Conservation (phyloP, 163 green algal genomes). For the Trebouxiophyceae sp. region DNA sequence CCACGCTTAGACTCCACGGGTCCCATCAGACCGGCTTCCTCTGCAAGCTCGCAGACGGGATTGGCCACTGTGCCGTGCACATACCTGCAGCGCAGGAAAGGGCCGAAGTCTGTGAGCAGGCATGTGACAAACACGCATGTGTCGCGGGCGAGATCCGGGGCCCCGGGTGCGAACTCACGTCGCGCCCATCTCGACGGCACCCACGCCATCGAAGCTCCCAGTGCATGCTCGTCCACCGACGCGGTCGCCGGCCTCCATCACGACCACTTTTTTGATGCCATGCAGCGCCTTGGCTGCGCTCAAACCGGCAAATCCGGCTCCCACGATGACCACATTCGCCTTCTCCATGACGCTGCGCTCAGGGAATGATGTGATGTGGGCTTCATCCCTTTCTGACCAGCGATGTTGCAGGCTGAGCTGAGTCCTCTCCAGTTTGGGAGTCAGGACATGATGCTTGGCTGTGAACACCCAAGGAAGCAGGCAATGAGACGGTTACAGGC, state of each 20-base stretch:
- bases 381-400: too few species aligned
- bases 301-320: slow-evolving; percentile 36
- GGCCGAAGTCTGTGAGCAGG: slow-evolving; percentile 29
- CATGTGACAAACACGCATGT: slow-evolving; percentile 45
- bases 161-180: slow-evolving; percentile 52
- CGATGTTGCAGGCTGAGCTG: too few species aligned
- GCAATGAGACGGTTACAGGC: too few species aligned
- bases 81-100: background rate
- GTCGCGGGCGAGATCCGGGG: too few species aligned
- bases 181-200: slow-evolving; percentile 33
- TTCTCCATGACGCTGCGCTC: too few species aligned
- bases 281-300: slow-evolving; percentile 14
- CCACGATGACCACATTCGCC: slow-evolving; percentile 32
- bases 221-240: slow-evolving; percentile 33
- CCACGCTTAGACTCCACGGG: background rate
- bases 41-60: background rate
- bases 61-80: background rate
- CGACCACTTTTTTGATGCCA: slow-evolving; percentile 6
- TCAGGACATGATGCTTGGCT: too few species aligned
- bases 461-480: too few species aligned
- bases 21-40: background rate
- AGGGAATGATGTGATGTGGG: too few species aligned
- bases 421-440: too few species aligned
- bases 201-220: background rate
- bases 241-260: slow-evolving; percentile 29